phyloP scores from a whole-genome alignment of 2,329 filamentous ascomycete species.

The Emergomyces africanus region DNA sequence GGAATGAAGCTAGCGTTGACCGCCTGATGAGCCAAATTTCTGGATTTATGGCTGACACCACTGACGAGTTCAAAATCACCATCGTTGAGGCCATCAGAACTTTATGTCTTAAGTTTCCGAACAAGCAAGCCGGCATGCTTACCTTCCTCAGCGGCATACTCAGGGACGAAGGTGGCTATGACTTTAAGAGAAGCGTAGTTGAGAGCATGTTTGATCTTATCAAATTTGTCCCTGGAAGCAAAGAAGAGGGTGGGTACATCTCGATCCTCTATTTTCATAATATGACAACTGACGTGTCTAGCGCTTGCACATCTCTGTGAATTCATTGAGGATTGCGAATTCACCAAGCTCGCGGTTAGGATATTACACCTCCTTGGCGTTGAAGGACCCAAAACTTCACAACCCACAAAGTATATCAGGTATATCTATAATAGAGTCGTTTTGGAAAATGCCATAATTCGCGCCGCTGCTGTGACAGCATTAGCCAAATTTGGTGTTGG shows the following conservation, averaged over 20 bases:
- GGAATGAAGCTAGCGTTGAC: slow-evolving; percentile 94
- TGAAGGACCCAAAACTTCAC: slow-evolving; percentile 87
- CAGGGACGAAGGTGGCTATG: slow-evolving; percentile 91
- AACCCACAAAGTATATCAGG: slow-evolving; percentile 96
- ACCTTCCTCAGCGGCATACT: slow-evolving; percentile 95
- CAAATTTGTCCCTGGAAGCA: slow-evolving; percentile 89
- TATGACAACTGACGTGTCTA: slow-evolving; percentile 12
- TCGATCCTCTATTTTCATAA: not conserved
- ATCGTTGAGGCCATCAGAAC: slow-evolving; percentile 97
- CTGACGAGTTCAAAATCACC: slow-evolving; percentile 99
- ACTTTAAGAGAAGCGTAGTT: slow-evolving; percentile 94
- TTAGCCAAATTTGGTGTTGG: slow-evolving; percentile 95
- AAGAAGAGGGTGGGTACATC: slow-evolving; percentile 43
- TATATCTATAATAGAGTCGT: slow-evolving; percentile 99
- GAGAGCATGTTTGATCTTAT: slow-evolving; percentile 99
- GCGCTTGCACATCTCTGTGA: slow-evolving; percentile 93
- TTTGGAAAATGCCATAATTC: slow-evolving; percentile 88
- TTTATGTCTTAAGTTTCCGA: slow-evolving; percentile 92
- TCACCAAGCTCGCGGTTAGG: slow-evolving; percentile 91
- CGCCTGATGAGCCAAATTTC: slow-evolving; percentile 98
- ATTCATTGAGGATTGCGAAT: slow-evolving; percentile 99
- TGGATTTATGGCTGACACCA: slow-evolving; percentile 97
- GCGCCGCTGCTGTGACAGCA: slow-evolving; percentile 89
- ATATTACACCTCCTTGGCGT: slow-evolving; percentile 88
- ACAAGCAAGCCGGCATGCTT: slow-evolving; percentile 96